Percentiles rank a stretch among this genome's conserved stretches.
Conservation (phyloP, 164 flowering plant species). For the Berberis vulgaris region DNA sequence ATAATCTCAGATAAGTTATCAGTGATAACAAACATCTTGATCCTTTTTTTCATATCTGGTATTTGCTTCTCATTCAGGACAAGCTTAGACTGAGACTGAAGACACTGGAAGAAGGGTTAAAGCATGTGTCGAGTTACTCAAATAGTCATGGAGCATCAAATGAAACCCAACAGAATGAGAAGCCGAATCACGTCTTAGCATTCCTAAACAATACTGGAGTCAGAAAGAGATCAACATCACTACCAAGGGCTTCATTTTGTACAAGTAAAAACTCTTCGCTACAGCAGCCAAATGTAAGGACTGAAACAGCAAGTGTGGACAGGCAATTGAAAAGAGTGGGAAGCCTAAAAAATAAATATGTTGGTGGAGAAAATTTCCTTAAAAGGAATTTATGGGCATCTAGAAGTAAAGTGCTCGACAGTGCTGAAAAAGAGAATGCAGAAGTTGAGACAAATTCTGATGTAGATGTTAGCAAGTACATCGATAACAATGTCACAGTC, state of each 20-base stretch:
- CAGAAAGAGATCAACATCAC: slow-evolving; percentile 69
- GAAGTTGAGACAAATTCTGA: slow-evolving; percentile 28
- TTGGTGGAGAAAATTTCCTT: slow-evolving; percentile 28
- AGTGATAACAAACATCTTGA: neutral
- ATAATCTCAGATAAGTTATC: neutral
- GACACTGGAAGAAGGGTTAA: slow-evolving; percentile 79
- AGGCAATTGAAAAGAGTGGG: slow-evolving; percentile 22
- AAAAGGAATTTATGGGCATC: slow-evolving; percentile 51
- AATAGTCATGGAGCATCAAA: slow-evolving; percentile 16
- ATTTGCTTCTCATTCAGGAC: slow-evolving; percentile 37
- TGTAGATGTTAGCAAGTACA: slow-evolving; percentile 12
- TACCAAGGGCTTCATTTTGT: slow-evolving; percentile 50
- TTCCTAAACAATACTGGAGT: slow-evolving; percentile 37
- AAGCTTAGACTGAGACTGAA: slow-evolving; percentile 67
- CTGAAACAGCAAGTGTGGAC: slow-evolving; percentile 11
- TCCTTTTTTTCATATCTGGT: slow-evolving; percentile 3
- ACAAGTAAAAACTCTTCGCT: slow-evolving; percentile 23
- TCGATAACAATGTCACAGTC: slow-evolving; percentile 14
- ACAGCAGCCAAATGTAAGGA: slow-evolving; percentile 30
- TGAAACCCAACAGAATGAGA: slow-evolving; percentile 33
- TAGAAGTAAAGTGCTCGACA: slow-evolving; percentile 39
- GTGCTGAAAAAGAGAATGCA: slow-evolving; percentile 48
- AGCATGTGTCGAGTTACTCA: slow-evolving; percentile 34
- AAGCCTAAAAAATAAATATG: slow-evolving; percentile 32
- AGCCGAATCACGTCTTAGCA: slow-evolving; percentile 39